Conservation (phyloP, 225 moss, liverwort and hornwort genomes). For the Bryoerythrophyllum caledonicum region DNA sequence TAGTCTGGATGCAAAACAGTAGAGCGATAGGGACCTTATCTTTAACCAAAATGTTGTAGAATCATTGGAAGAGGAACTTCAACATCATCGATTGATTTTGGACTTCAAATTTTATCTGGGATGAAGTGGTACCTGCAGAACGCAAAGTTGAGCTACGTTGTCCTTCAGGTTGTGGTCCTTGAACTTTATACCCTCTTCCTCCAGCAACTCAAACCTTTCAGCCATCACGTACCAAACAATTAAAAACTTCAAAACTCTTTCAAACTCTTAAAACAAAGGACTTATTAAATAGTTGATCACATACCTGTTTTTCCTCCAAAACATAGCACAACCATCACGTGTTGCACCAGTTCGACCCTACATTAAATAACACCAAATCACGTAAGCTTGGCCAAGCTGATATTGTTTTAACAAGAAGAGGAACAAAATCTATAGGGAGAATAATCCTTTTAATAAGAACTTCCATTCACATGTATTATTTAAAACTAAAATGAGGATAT, state of each 20-base stretch:
- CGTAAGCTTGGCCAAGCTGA: neutral
- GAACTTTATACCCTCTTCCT: constrained; percentile 76
- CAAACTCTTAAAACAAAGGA: neutral
- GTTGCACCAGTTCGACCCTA: constrained; percentile 82
- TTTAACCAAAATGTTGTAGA: too few species aligned
- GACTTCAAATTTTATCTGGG: neutral
- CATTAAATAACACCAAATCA: constrained; percentile 20
- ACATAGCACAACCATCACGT: constrained; percentile 90
- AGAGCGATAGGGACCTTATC: neutral
- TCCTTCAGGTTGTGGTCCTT: constrained; percentile 67
- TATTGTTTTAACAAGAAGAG: neutral
- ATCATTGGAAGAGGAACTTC: too few species aligned
- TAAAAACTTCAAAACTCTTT: neutral
- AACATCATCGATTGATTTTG: too few species aligned
- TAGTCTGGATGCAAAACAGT: neutral
- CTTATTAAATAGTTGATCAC: too few species aligned
- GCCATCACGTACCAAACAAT: constrained; percentile 16
- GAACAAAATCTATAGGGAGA: too few species aligned
- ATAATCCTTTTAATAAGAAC: too few species aligned
- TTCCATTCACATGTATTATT: neutral
- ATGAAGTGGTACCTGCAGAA: constrained; percentile 61
- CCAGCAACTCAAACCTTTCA: constrained; percentile 72
- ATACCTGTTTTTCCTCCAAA: constrained; percentile 82
- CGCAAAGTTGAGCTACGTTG: constrained; percentile 97
- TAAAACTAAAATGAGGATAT: too few species aligned